Conservation (phyloP, 2,329 filamentous ascomycete species). For the Zasmidium citrigriseum region DNA sequence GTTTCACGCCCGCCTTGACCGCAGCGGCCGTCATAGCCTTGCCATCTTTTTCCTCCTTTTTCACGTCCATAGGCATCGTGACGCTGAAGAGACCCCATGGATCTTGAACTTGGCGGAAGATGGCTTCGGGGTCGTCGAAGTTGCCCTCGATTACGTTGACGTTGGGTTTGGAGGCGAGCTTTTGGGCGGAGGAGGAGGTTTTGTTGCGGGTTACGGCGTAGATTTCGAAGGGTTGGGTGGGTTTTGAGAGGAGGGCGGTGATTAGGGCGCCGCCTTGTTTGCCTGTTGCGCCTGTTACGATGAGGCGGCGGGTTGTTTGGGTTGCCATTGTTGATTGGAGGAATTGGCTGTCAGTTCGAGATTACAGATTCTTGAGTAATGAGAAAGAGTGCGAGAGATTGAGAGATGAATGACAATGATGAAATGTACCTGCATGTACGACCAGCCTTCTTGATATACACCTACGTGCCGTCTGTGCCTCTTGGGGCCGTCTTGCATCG, state of each 20-base stretch:
- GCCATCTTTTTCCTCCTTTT: conserved; percentile 57
- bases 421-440: no score
- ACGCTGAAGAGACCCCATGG: conserved; percentile 33
- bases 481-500: no score
- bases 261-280: conserved; percentile 51
- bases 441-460: no score
- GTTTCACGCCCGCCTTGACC: conserved; percentile 55
- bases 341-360: not conserved
- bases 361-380: no score
- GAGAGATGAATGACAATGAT: no score
- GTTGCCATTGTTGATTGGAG: not conserved
- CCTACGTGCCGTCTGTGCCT: no score
- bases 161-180: conserved; percentile 45
- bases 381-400: no score
- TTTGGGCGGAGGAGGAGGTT: conserved; percentile 52
- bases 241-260: conserved; percentile 40
- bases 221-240: conserved; percentile 43
- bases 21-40: conserved; percentile 60
- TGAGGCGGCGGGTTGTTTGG: conserved; percentile 26
- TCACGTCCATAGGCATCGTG: conserved; percentile 24
- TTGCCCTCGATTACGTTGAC: conserved; percentile 61
- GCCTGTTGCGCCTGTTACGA: conserved; percentile 49
- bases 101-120: conserved; percentile 47
- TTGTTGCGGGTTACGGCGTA: conserved; percentile 63
- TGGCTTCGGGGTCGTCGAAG: conserved; percentile 51